These are phyloP conservation scores for Flueggea neowawraea DNA, from an alignment of 441 rosid species.

Conservation along the genomic window DNA sequence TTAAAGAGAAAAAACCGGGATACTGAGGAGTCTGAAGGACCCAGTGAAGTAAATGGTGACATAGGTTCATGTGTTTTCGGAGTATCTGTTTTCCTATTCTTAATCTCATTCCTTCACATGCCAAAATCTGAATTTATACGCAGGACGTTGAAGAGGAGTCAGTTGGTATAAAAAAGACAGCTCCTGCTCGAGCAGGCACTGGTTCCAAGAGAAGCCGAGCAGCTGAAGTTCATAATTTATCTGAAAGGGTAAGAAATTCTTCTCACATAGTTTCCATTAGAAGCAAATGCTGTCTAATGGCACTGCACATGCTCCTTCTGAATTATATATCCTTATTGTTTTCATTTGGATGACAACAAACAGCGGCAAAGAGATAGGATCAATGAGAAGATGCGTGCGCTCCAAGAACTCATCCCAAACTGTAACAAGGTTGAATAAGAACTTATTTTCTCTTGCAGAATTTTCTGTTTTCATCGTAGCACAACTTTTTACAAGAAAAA, in stretches of 20 bases:
- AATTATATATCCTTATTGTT: conserved; percentile 8
- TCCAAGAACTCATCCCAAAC: conserved; percentile 94
- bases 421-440: conserved; percentile 62
- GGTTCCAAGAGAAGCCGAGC: conserved; percentile 85
- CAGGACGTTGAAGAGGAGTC: conserved; percentile 83
- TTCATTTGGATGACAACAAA: conserved; percentile 20
- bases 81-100: conserved; percentile 2
- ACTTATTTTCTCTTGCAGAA: no score
- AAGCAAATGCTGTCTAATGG: background rate
- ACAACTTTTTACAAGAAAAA: background rate
- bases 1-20: conserved; percentile 58
- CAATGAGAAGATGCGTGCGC: conserved; percentile 90
- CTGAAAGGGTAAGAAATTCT: conserved; percentile 75
- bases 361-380: conserved; percentile 90
- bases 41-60: conserved; percentile 58
- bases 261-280: background rate
- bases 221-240: conserved; percentile 93
- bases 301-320: background rate
- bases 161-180: conserved; percentile 42
- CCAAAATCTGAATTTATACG: conserved; percentile 10
- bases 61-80: background rate
- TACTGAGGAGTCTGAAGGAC: conserved; percentile 54
- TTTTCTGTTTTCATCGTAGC: background rate
- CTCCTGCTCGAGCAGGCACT: conserved; percentile 33
- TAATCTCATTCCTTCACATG: conserved; percentile 5